Evolutionary conservation across 495 filamentous ascomycete genomes (phyloP), one percentile per base, ranked within the genome.

Genomic region (Jackrogersella multiformis): DNA sequence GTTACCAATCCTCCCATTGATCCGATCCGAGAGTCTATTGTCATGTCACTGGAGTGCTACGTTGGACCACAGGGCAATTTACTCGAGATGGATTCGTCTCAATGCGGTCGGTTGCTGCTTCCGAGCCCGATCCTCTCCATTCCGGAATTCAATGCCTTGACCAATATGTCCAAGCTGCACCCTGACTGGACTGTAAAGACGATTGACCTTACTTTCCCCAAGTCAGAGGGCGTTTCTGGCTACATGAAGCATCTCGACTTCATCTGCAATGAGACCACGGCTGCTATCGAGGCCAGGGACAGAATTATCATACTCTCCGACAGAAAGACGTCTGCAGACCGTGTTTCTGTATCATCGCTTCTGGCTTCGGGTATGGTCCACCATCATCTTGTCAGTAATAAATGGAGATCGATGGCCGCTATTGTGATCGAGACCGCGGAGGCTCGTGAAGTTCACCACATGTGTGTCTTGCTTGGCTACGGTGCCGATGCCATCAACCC

Each of bases 1-100:
- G 95, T 99, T 77, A 99, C 95, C 34, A 99, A 99, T 75, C 95
- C 95, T 59, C 95, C 95, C 5, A 99, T 99, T 76, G 95, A 99
- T 73, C 95, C 95, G 5, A 99, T 99, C 71, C 87, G 95, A 79
- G 95, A 99, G 81, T 95, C 95, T 15, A 95, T 98, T 62, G 95
- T 99, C 76, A 99, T 99, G 95, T 98, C 96, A 45, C 80, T 98
- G 32, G 96, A 97, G 70, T 96, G 96, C 73, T 99, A 98, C 74
- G 91, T 99, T 69, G 95, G 95, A 34, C 95, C 96, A 20, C 95
- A 99, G 79, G 95, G 95, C 44, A 99, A 99, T 76, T 82, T 99
- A 41, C 86, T 99, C 32, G 94, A 97, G 78, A 97, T 99, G 90
- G 90, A 96, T 66, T 76, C 92, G 36, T 87, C 88, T 9, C 95